Base-by-base conservation (phyloP, 116 monocot species). In the Cymodocea nodosa region DNA sequence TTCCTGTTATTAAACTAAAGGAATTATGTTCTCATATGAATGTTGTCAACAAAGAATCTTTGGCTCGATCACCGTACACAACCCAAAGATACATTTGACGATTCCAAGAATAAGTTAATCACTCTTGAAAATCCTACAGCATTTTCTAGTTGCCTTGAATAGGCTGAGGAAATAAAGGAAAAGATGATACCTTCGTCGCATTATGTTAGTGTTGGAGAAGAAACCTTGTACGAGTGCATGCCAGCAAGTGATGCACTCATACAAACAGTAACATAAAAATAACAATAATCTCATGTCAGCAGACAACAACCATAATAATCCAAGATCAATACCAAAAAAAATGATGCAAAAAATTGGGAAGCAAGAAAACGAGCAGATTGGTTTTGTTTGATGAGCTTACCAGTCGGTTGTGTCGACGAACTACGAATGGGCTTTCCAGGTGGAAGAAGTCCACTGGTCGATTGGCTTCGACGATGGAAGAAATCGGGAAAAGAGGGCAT, bases 1-100 rank as follows among this genome's bases (percentile, higher is more conserved):
- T n/a, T n/a, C n/a, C n/a, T n/a, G 65, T 69, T 48, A 54, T 82
- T 60, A 65, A 61, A 13, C 30, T 74, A 8, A 71, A 65, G 13
- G 30, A 74, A 12, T 70, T 85, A 18, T 73, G 19, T 52, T 59
- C 50, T 34, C 80, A 82, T 37, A 78, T 70, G 40, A 78, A 68
- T 22, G 56, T 22, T 22, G 37, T 69, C 6, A 40, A 69, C 50
- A 70, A 34, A 70, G 70, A 51, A 51, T 22, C 17, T 34, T 51
- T 15, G 14, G 50, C 17, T 4, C n/a, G 70, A 70, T 35, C 60
- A 68, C 20, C 68, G 12, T 68, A 44, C 30, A 40, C 68, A 14
- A 37, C 44, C 48, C 64, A 48, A 20, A 49, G 50, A 64, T 64
- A 8, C 34, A 22, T 49, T n/a, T 15, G 19, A 64, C 15, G 64